Evolutionary conservation across 345 rosid genomes (phyloP).

Genomic region (Sonneratia alba): DNA sequence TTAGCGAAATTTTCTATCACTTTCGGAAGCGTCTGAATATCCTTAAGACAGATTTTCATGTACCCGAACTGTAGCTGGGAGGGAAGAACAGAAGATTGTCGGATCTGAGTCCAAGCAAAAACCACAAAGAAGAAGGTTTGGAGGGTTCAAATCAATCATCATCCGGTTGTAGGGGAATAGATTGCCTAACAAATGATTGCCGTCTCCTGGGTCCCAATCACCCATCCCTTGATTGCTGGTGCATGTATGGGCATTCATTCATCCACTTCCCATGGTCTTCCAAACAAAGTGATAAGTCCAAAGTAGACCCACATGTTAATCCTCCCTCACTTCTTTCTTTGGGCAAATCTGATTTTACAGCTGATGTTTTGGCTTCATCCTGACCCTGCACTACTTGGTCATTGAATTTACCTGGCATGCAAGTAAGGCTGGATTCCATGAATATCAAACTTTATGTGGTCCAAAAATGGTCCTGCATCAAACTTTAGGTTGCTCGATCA

Average conservation of each 20-base stretch:
- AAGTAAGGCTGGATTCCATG: no score
- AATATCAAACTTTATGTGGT: not conserved
- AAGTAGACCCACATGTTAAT: not conserved
- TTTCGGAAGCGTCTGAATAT: not conserved
- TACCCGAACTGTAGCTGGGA: not conserved
- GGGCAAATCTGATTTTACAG: not conserved
- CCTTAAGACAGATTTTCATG: not conserved
- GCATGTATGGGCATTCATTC: not conserved
- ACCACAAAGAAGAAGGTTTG: not conserved
- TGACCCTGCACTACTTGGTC: not conserved
- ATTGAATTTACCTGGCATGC: not conserved
- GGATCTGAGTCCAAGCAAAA: not conserved
- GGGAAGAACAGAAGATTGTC: not conserved
- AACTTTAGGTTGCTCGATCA: not conserved
- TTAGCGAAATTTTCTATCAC: not conserved
- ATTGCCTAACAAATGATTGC: not conserved
- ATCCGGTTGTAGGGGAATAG: not conserved
- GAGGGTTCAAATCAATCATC: not conserved
- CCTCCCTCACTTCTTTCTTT: not conserved
- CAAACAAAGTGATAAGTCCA: not conserved
- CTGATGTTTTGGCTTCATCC: not conserved
- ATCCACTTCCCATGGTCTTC: not conserved
- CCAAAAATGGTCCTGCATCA: not conserved
- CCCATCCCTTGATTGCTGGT: not conserved
- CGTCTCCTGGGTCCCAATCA: slow-evolving; percentile 2